phyloP scores from a whole-genome alignment of 2,329 filamentous ascomycete genomes.

The Talaromyces sp. region DNA sequence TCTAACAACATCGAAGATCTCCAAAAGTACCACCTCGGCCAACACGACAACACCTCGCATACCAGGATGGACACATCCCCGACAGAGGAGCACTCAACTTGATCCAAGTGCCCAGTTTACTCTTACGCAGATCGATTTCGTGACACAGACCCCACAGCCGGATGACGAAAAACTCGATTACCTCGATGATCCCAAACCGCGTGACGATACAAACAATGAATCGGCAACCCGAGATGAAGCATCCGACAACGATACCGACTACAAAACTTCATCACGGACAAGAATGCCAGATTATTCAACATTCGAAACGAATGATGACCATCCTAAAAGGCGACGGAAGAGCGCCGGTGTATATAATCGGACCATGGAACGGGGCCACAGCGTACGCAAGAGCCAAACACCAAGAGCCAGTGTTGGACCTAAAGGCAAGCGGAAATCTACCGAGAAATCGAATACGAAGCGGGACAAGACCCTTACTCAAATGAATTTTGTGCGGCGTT shows the following conservation, averaged over 20 bases:
- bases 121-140: conserved; percentile 47
- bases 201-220: conserved; percentile 13
- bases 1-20: conserved; percentile 11
- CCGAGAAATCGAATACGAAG: conserved; percentile 26
- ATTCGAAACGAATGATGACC: conserved; percentile 16
- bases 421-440: conserved; percentile 25
- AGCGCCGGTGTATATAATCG: conserved; percentile 2
- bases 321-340: conserved; percentile 21
- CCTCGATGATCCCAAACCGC: conserved; percentile 23
- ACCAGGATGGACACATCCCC: conserved; percentile 6
- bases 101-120: conserved; percentile 38
- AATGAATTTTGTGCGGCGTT: conserved; percentile 45
- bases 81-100: conserved; percentile 22
- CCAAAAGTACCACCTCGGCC: conserved; percentile 21
- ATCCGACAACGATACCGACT: conserved; percentile 27
- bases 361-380: conserved; percentile 8
- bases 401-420: conserved; percentile 22
- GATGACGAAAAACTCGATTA: conserved; percentile 36
- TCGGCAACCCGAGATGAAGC: conserved; percentile 31
- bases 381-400: conserved; percentile 20
- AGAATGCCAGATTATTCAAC: conserved; percentile 14
- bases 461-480: conserved; percentile 46
- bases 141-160: conserved; percentile 27
- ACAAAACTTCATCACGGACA: conserved; percentile 15
- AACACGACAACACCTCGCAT: conserved; percentile 16